These are phyloP conservation scores for Croton laevigatus DNA, from an alignment of 441 rosid species.

Conservation along the genomic window DNA sequence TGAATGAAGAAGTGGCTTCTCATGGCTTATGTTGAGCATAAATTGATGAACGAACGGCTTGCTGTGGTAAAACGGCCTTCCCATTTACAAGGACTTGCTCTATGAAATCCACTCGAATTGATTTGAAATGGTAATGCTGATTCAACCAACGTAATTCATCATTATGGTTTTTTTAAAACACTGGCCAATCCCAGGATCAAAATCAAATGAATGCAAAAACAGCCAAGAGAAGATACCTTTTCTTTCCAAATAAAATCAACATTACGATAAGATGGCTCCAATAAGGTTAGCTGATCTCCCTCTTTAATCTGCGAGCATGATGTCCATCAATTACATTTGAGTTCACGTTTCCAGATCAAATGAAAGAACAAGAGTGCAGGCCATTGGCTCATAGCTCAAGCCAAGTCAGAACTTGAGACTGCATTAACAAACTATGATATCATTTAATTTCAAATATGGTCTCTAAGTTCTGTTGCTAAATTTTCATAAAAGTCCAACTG, in stretches of 20 bases:
- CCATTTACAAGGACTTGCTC: slow-evolving; percentile 66
- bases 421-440: background rate
- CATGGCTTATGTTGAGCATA: slow-evolving; percentile 67
- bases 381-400: background rate
- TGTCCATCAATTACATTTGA: too few species aligned
- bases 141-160: slow-evolving; percentile 5
- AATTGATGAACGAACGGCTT: slow-evolving; percentile 42
- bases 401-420: background rate
- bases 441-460: background rate
- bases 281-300: slow-evolving; percentile 52
- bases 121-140: slow-evolving; percentile 53
- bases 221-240: slow-evolving; percentile 38
- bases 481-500: background rate
- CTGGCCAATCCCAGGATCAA: background rate
- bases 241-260: slow-evolving; percentile 55
- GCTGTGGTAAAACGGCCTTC: slow-evolving; percentile 37
- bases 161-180: background rate
- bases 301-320: slow-evolving; percentile 54
- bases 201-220: background rate
- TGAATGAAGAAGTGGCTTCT: slow-evolving; percentile 4
- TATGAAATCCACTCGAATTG: slow-evolving; percentile 62
- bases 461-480: background rate
- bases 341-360: background rate
- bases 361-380: background rate
- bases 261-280: slow-evolving; percentile 46